These are phyloP conservation scores for Pyrenochaeta sp. DNA, from an alignment of 2,329 filamentous ascomycete species.

Conservation along the genomic window DNA sequence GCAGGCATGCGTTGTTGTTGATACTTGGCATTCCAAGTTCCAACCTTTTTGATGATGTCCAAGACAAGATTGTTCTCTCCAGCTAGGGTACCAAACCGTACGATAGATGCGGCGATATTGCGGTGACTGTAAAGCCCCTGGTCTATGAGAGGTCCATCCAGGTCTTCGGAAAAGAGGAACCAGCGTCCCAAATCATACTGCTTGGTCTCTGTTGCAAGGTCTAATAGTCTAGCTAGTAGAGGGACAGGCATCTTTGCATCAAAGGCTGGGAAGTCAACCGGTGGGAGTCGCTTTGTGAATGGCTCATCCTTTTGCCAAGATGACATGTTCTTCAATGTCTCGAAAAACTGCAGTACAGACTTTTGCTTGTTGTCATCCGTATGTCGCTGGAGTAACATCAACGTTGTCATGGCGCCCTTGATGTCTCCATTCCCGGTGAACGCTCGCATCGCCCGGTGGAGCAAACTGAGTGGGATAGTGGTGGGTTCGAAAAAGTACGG, in stretches of 20 bases:
- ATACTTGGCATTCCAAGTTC: constrained; percentile 23
- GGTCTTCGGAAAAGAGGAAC: constrained; percentile 61
- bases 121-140: constrained; percentile 55
- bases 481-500: constrained; percentile 57
- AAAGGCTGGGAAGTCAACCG: constrained; percentile 57
- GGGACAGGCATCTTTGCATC: constrained; percentile 56
- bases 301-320: constrained; percentile 26
- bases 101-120: constrained; percentile 60
- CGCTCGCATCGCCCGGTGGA: constrained; percentile 54
- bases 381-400: constrained; percentile 50
- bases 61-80: constrained; percentile 53
- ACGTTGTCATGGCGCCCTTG: constrained; percentile 47
- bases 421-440: constrained; percentile 52
- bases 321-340: constrained; percentile 31
- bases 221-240: constrained; percentile 61
- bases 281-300: constrained; percentile 35
- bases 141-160: constrained; percentile 64
- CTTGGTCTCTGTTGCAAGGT: constrained; percentile 57
- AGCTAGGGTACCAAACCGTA: constrained; percentile 63
- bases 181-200: constrained; percentile 61
- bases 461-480: constrained; percentile 51
- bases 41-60: constrained; percentile 36
- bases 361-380: constrained; percentile 56
- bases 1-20: constrained; percentile 40
- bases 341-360: constrained; percentile 55